phyloP scores from a whole-genome alignment of 305 asterid species.

The Fraxinus xanthoxyloides region DNA sequence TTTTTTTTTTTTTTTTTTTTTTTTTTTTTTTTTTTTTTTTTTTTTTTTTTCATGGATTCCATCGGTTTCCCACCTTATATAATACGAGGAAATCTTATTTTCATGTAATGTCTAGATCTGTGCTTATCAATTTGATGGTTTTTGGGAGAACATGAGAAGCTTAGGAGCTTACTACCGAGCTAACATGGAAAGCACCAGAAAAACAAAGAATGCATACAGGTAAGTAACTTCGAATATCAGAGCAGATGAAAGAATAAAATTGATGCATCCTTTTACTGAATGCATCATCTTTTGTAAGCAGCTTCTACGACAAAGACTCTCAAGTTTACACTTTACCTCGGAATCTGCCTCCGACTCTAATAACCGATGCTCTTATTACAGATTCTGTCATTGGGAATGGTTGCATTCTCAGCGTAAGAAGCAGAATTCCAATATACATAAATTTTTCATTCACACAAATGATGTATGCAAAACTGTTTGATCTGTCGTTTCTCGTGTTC shows the following conservation, averaged over 20 bases:
- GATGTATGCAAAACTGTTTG: background rate
- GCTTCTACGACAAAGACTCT: constrained; percentile 57
- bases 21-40: background rate
- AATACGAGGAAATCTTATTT: background rate
- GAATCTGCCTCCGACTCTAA: constrained; percentile 74
- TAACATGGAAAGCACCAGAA: constrained; percentile 57
- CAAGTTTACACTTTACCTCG: constrained; percentile 82
- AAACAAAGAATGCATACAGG: constrained; percentile 40
- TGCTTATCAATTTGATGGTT: constrained; percentile 59
- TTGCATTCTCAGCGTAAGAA: constrained; percentile 68
- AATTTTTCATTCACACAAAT: background rate
- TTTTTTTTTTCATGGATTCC: background rate
- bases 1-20: no score
- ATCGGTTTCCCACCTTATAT: background rate
- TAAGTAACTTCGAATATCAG: constrained; percentile 27
- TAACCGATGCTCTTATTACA: constrained; percentile 59
- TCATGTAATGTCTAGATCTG: constrained; percentile 35
- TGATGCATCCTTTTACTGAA: background rate
- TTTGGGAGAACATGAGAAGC: constrained; percentile 85
- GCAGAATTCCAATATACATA: background rate
- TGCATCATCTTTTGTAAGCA: constrained; percentile 24
- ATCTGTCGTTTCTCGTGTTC: background rate
- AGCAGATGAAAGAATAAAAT: constrained; percentile 4
- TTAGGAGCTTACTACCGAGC: constrained; percentile 64
- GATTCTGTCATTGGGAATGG: constrained; percentile 78